Percentiles rank a stretch among this genome's conserved stretches.
phyloP scores from a whole-genome alignment of 192 early-diverging fungal genomes.

The Coemansia sp. region DNA sequence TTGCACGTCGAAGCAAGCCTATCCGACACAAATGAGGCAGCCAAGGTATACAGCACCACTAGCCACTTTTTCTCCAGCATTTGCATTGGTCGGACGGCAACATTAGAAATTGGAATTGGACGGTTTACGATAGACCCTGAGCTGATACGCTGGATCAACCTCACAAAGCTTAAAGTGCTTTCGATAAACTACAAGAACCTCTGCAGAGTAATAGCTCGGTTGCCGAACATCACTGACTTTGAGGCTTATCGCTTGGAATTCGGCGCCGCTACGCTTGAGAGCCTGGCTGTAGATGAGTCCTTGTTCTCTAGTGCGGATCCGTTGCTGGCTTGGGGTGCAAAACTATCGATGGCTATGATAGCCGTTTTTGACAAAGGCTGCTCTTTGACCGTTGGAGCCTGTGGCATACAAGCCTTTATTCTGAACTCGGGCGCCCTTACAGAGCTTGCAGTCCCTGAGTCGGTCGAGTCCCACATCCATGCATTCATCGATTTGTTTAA shows the following conservation, averaged over 20 bases:
- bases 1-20: not conserved
- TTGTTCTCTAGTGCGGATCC: not conserved
- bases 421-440: not conserved
- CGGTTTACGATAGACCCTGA: not conserved
- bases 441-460: not conserved
- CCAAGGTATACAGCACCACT: not conserved
- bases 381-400: not conserved
- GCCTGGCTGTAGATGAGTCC: not conserved
- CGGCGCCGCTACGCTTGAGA: not conserved
- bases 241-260: not conserved
- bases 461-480: not conserved
- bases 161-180: not conserved
- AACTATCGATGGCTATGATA: not conserved
- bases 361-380: not conserved
- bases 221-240: not conserved
- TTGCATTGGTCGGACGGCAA: not conserved
- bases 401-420: not conserved
- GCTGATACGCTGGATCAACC: not conserved
- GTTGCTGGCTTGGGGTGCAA: not conserved
- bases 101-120: not conserved
- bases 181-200: not conserved
- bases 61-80: not conserved
- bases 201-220: not conserved
- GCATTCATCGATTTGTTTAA: not conserved
- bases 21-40: not conserved